These are phyloP conservation scores for Tolypocladium pustulatum DNA, from an alignment of 2,329 filamentous ascomycete species.

Conservation along the genomic window DNA sequence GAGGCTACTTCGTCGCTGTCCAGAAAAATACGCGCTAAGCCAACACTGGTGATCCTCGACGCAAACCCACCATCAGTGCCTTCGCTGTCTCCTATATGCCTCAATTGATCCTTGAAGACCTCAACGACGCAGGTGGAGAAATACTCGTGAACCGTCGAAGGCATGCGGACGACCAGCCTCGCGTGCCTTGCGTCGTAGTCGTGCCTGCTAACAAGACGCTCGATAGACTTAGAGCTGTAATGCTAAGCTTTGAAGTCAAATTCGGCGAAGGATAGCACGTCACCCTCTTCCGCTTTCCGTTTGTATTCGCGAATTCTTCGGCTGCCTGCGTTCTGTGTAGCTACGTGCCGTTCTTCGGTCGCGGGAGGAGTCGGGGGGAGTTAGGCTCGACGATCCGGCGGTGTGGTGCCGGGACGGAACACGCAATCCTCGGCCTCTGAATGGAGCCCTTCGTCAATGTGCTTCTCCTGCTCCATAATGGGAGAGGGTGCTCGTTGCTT, in stretches of 20 bases:
- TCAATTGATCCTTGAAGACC: neutral
- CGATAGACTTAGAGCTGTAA: neutral
- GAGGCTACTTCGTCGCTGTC: neutral
- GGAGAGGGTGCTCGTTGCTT: no score
- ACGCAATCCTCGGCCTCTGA: no score
- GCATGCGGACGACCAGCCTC: conserved; percentile 2
- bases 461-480: no score
- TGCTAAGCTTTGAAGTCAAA: neutral
- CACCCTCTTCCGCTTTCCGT: no score
- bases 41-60: neutral
- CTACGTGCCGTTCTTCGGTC: neutral
- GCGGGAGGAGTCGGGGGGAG: neutral
- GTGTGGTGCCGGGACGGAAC: no score
- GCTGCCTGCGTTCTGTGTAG: no score
- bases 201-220: neutral
- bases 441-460: no score
- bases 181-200: neutral
- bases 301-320: neutral
- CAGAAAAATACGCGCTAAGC: neutral
- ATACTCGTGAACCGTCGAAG: conserved; percentile 3
- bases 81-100: no score
- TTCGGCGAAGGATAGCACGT: neutral
- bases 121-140: neutral
- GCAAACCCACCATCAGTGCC: neutral
- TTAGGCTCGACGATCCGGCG: no score